A percentile compares a stretch with the other conserved stretches of the same genome.
These are phyloP conservation scores for Aspergillus affinis DNA, from an alignment of 495 filamentous ascomycete species.

Conservation along the genomic window DNA sequence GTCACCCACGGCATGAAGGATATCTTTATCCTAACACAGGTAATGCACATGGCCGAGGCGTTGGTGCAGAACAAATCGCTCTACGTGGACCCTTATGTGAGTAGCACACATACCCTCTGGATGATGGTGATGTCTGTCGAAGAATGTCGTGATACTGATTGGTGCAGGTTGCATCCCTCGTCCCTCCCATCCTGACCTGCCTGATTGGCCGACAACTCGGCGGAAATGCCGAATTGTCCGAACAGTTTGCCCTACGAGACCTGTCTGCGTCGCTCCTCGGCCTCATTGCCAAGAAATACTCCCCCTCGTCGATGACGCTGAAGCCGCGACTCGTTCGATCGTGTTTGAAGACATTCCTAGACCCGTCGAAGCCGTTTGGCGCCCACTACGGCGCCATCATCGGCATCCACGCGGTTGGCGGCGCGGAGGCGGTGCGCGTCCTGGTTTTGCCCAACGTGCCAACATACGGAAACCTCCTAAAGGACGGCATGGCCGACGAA, in stretches of 20 bases:
- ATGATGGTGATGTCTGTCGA: background rate
- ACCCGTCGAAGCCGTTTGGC: conserved; percentile 73
- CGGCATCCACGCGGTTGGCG: conserved; percentile 73
- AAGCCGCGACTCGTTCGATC: conserved; percentile 86
- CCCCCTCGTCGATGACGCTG: conserved; percentile 68
- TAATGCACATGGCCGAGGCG: conserved; percentile 83
- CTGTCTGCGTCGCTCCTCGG: conserved; percentile 76
- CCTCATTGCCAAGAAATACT: conserved; percentile 72
- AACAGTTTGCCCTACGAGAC: conserved; percentile 81
- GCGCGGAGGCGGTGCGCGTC: conserved; percentile 72
- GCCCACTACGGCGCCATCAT: conserved; percentile 85
- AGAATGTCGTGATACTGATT: background rate
- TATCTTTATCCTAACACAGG: conserved; percentile 81
- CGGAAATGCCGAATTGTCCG: conserved; percentile 44
- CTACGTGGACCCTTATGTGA: conserved; percentile 85
- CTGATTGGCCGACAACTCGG: conserved; percentile 83
- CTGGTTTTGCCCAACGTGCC: conserved; percentile 79
- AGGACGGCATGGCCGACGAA: conserved; percentile 62
- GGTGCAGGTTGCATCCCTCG: conserved; percentile 64
- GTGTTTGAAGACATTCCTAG: conserved; percentile 86
- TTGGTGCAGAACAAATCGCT: conserved; percentile 79
- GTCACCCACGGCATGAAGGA: conserved; percentile 87
- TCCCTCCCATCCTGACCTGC: conserved; percentile 90
- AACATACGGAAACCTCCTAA: conserved; percentile 70
- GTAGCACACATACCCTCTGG: conserved; percentile 17